These are phyloP conservation scores for Nakazawaea siamensis DNA, from an alignment of 805 yeast genomes.

Conservation along the genomic window DNA sequence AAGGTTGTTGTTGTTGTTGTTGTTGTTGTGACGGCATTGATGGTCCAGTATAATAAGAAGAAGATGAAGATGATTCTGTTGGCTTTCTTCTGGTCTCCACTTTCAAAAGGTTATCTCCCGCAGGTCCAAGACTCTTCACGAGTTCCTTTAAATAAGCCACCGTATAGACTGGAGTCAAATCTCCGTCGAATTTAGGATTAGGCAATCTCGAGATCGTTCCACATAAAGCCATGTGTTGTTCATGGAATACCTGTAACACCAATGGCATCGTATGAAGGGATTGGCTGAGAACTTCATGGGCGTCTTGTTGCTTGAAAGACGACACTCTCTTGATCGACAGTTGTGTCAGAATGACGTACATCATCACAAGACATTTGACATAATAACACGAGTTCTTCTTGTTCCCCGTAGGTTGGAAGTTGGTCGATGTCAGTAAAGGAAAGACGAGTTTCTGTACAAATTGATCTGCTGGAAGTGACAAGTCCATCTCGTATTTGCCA, in stretches of 20 bases:
- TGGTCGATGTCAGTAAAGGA: not conserved
- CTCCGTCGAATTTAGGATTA: conserved; percentile 4
- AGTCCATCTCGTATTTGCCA: not conserved
- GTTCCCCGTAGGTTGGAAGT: not conserved
- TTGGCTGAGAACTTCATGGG: conserved; percentile 4
- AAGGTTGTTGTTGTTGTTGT: no score
- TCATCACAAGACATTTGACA: conserved; percentile 1
- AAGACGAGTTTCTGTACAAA: conserved; percentile 5
- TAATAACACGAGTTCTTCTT: conserved; percentile 3
- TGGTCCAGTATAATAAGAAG: no score
- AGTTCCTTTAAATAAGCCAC: conserved; percentile 1
- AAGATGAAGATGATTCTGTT: no score
- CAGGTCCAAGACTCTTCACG: conserved; percentile 2
- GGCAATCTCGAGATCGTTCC: not conserved
- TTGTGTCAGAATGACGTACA: conserved; percentile 1
- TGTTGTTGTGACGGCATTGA: no score
- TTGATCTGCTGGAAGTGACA: conserved; percentile 1
- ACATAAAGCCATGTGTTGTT: not conserved
- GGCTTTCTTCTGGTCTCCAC: no score
- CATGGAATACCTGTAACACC: conserved; percentile 1
- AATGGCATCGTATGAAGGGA: conserved; percentile 1
- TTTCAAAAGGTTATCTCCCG: conserved; percentile 2
- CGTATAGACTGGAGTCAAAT: not conserved
- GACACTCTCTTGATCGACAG: conserved; percentile 1
- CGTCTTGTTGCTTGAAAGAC: conserved; percentile 1